Evolutionary conservation across 2,329 filamentous ascomycete genomes (phyloP), one percentile per base, ranked within the genome.

Genomic region (Xylariaceae sp.): DNA sequence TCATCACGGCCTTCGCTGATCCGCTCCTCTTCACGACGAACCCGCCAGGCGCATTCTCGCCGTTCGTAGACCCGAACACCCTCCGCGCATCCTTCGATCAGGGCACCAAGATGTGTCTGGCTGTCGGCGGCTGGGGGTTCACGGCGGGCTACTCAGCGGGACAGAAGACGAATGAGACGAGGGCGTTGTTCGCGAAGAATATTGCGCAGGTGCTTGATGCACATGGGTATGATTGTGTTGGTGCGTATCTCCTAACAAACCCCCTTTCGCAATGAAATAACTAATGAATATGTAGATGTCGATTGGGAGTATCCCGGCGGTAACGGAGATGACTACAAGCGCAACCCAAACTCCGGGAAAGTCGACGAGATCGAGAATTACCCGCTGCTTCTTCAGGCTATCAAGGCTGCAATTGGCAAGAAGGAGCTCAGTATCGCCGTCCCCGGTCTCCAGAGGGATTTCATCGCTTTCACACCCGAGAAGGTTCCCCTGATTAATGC

Each of bases 91-190:
- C 77, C 56, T 84, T 87, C 61, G 72, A 73, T 5, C 60, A 73
- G 0, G 76, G 76, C 30, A 85, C 86, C 17, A 86, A 88, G 65
- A 73, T 91, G 18, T 80, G 88, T 75, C 79, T 91, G 44, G 87
- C 88, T 17, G 84, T 92, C 63, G 88, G 88, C 9, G 88, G 88
- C 55, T 92, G 88, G 88, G 88, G 87, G 0, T 86, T 90, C 61
- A 85, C 81, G 0, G 70, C 72, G 5, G 88, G 87, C 0, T 91
- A 89, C 67, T 79, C 81, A 0, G 71, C 70, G 8, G 87, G 81
- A 0, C 83, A 85, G 1, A 77, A 76, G 78, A 78, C 2, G 76
- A 80, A 0, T 65, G 72, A 4, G 35, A 80, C 78, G 1, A 81
- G 86, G 13, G 75, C 78, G 61, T 74, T 73, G 6, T 92, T 88